Evolutionary conservation across 768 basidiomycete species (phyloP), one percentile per base, ranked within the genome.

Genomic region (Amanita brunnescens): DNA sequence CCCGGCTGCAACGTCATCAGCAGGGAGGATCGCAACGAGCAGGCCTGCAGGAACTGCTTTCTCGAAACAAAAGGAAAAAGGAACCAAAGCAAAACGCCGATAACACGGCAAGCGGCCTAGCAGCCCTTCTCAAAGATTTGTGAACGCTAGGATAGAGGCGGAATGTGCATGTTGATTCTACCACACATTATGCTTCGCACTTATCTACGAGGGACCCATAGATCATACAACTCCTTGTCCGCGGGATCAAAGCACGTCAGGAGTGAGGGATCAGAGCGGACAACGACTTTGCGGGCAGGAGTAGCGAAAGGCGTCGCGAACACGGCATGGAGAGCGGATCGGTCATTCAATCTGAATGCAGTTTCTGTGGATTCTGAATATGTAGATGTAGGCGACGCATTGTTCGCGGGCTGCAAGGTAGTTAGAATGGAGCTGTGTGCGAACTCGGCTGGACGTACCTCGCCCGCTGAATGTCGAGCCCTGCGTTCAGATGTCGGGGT

Each of bases 141-240:
- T 49, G 37, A 49, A 29, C 26, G n/a, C n/a, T n/a, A n/a, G n/a
- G n/a, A n/a, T n/a, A n/a, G n/a, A n/a, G 2, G 30, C 10, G 6
- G 24, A 14, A 10, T 7, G 21, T 41, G 20, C 20, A 41, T 41
- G 6, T 41, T 21, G 12, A 14, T 38, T 20, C 18, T 18, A 34
- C 23, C n/a, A n/a, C 35, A 21, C 38, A 4, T 10, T 37, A 8
- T 26, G 26, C 7, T 2, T 10, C 2, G 18, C 5, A 35, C n/a
- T n/a, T 58, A 72, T 53, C 62, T 59, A 55, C 67, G 74, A 3
- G 85, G 82, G 24, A 72, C 83, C 88, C 89, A 91, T 8, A 90
- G 71, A 40, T 81, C 78, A 58, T 90, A 89, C 18, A 91, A 70
- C 57, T 88, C 83, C 67, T 74, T 81, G 66, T 91, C 89, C 20